Evolutionary conservation across 257 asterid genomes (phyloP).

Genomic region (Primulina eburnea): DNA sequence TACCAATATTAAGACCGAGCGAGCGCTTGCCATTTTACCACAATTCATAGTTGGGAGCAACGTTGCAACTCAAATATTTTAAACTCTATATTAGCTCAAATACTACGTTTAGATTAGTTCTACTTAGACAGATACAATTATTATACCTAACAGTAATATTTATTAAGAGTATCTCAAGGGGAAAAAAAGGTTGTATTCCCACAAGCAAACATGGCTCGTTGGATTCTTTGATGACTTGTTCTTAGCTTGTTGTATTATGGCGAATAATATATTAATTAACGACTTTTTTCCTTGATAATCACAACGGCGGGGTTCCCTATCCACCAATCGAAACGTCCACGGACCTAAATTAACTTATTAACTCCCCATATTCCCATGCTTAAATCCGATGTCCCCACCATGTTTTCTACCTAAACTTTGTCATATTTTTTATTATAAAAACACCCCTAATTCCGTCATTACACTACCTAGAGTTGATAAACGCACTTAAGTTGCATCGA

Average conservation of each 20-base stretch:
- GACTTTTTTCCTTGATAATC: conserved; percentile 39
- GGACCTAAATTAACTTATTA: conserved; percentile 44
- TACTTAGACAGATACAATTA: too few relatives aligned
- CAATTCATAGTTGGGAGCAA: too few relatives aligned
- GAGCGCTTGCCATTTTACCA: too few relatives aligned
- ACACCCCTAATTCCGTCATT: background rate
- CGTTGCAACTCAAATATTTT: too few relatives aligned
- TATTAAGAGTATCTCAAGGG: too few relatives aligned
- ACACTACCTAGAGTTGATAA: conserved; percentile 18
- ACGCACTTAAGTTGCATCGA: background rate
- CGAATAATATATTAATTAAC: conserved; percentile 27
- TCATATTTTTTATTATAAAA: conserved; percentile 3
- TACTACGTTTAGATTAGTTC: too few relatives aligned
- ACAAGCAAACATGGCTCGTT: background rate
- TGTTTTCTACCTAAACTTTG: conserved; percentile 33
- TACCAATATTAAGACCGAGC: too few relatives aligned
- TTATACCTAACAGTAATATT: too few relatives aligned
- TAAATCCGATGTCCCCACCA: conserved; percentile 57
- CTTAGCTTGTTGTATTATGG: conserved; percentile 31
- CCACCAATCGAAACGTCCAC: conserved; percentile 42
- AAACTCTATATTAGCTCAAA: too few relatives aligned
- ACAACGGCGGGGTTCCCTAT: conserved; percentile 31
- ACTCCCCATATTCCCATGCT: conserved; percentile 31
- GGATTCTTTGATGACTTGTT: conserved; percentile 16
- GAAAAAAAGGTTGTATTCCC: too few relatives aligned